Evolutionary conservation across 495 filamentous ascomycete genomes (phyloP).

Genomic region (Aspergillus egyptiacus): DNA sequence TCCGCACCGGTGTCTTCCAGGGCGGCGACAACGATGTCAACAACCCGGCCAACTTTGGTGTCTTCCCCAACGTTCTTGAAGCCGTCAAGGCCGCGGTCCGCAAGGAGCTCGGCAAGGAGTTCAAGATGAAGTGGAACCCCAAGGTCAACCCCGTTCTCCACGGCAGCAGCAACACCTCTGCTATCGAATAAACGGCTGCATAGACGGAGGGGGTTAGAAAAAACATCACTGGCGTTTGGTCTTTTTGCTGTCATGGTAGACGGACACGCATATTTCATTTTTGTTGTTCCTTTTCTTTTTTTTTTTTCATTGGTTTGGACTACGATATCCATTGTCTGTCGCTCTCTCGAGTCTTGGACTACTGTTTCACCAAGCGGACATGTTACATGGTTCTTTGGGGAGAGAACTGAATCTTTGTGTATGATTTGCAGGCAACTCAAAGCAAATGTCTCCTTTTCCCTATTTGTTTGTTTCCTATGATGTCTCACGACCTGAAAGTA

Average conservation of each 20-base stretch:
- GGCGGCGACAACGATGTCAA: constrained; percentile 52
- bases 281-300: background rate
- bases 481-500: too few relatives aligned
- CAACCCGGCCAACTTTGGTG: constrained; percentile 53
- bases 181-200: constrained; percentile 52
- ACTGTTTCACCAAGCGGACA: background rate
- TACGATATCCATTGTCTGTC: constrained; percentile 9
- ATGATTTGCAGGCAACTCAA: too few relatives aligned
- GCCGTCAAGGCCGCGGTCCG: constrained; percentile 49
- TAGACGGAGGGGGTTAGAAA: too few relatives aligned
- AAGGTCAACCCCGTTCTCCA: constrained; percentile 61
- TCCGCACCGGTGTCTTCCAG: constrained; percentile 57
- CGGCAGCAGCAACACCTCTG: constrained; percentile 46
- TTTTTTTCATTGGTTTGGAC: constrained; percentile 7
- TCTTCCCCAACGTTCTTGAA: constrained; percentile 51
- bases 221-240: constrained; percentile 17
- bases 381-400: background rate
- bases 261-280: constrained; percentile 5
- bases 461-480: background rate
- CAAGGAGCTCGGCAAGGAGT: constrained; percentile 52
- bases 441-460: too few relatives aligned
- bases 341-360: background rate
- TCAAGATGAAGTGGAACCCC: constrained; percentile 53
- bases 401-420: too few relatives aligned
- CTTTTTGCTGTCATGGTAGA: constrained; percentile 1